phyloP scores from a whole-genome alignment of 2,329 filamentous ascomycete species.

The Trichoderma sp. region DNA sequence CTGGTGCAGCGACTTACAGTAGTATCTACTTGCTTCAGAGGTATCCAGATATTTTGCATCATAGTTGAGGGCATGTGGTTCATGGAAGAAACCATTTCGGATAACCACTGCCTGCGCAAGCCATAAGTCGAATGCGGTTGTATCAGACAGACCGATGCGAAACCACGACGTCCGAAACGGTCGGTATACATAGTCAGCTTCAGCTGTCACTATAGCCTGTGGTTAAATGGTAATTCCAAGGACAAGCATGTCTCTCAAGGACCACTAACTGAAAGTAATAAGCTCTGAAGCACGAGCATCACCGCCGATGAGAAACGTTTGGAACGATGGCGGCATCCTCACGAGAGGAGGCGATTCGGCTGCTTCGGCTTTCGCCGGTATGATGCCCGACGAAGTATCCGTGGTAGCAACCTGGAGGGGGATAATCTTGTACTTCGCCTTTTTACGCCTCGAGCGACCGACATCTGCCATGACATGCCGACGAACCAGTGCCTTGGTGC shows the following conservation, averaged over 20 bases:
- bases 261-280: constrained; percentile 2
- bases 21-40: neutral
- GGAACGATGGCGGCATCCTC: constrained; percentile 13
- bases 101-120: constrained; percentile 5
- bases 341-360: neutral
- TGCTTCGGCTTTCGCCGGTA: neutral
- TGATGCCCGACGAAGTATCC: neutral
- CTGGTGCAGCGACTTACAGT: neutral
- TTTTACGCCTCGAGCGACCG: constrained; percentile 9
- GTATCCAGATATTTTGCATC: neutral
- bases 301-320: neutral
- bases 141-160: constrained; percentile 4
- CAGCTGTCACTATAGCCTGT: neutral
- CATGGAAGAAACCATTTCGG: neutral
- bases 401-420: neutral
- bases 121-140: constrained; percentile 5
- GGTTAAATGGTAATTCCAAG: neutral
- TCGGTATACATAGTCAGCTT: constrained; percentile 9
- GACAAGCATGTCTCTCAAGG: rapidly evolving
- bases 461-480: constrained; percentile 16
- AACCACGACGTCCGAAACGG: constrained; percentile 12
- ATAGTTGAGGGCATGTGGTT: neutral
- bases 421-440: neutral
- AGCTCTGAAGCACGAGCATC: constrained; percentile 6
- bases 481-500: neutral